A percentile compares a stretch with the other conserved stretches of the same genome.
Evolutionary conservation across 2,329 filamentous ascomycete species (phyloP).

Genomic region (Pseudogymnoascus sp.): DNA sequence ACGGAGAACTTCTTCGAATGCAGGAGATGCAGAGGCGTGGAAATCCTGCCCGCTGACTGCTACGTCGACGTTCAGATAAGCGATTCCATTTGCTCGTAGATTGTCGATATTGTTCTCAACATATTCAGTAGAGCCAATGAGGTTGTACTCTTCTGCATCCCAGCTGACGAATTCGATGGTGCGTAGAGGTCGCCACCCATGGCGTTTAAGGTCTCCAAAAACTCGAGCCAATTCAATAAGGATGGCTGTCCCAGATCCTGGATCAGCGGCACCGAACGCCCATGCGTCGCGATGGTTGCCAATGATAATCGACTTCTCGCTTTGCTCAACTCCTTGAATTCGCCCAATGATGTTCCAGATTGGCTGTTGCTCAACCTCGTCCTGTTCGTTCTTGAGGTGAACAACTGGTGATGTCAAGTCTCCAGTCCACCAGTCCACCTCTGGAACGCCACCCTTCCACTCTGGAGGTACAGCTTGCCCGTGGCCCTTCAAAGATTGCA

Average conservation of each 20-base stretch:
- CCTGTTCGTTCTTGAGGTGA: slow-evolving; percentile 76
- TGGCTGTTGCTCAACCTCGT: slow-evolving; percentile 70
- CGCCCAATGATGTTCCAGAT: slow-evolving; percentile 90
- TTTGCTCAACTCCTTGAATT: slow-evolving; percentile 77
- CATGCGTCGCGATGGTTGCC: slow-evolving; percentile 92
- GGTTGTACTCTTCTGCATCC: slow-evolving; percentile 90
- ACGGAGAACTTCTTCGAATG: slow-evolving; percentile 65
- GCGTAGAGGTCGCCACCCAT: slow-evolving; percentile 85
- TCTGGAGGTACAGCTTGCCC: slow-evolving; percentile 60
- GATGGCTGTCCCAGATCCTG: slow-evolving; percentile 81
- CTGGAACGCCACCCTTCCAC: slow-evolving; percentile 72
- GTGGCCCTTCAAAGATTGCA: slow-evolving; percentile 67
- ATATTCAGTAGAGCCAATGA: slow-evolving; percentile 89
- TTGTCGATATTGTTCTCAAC: slow-evolving; percentile 76
- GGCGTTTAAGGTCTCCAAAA: slow-evolving; percentile 66
- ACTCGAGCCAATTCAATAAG: slow-evolving; percentile 83
- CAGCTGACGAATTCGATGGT: slow-evolving; percentile 96
- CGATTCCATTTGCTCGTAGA: slow-evolving; percentile 67
- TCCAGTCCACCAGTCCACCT: slow-evolving; percentile 78
- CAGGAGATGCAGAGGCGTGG: slow-evolving; percentile 69
- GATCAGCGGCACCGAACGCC: slow-evolving; percentile 80
- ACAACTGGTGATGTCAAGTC: slow-evolving; percentile 67
- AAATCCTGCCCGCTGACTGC: slow-evolving; percentile 72
- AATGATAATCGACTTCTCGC: slow-evolving; percentile 75
- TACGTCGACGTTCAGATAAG: slow-evolving; percentile 86